Evolutionary conservation across 768 basidiomycete species (phyloP), one percentile per base, ranked within the genome.

Genomic region (Podaxis sp.): DNA sequence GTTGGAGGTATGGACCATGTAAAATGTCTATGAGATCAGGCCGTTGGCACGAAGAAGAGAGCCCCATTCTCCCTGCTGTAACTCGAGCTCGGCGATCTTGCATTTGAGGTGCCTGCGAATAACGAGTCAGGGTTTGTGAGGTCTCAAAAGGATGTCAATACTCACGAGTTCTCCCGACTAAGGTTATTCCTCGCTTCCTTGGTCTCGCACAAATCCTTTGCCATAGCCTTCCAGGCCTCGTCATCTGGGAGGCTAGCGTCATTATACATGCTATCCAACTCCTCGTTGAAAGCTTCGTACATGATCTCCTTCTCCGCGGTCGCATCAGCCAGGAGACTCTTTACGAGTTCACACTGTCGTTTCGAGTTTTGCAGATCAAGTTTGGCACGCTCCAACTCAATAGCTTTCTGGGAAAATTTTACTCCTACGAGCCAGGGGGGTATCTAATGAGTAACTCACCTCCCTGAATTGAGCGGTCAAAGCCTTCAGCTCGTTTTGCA

Each of bases 271-370:
- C 84, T 86, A 66, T 95, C 94, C 36, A 97, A 81, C 72, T 96
- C 94, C 70, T 94, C 93, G 72, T 97, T 96, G 77, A 97, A 96
- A 2, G 93, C 91, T 80, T 94, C 91, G 66, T 95, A 96, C 84
- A 96, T 90, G 72, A 94, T 91, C 69, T 95, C 92, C 74, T 96
- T 91, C 77, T 97, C 95, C 1, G 87, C 82, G 8, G 89, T 90
- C 36, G 86, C 84, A 68, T 96, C 91, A 17, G 82, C 80, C 13
- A 94, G 79, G 29, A 95, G 80, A 66, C 84, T 85, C 73, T 92
- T 92, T 3, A 94, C 84, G 29, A 94, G 76, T 66, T 91, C 92
- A 64, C 86, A 88, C 71, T 93, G 90, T 17, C 90, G 83, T 66
- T 83, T 88, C 17, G 84, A 74, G 65, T 83, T 86, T 69, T 88